These are phyloP conservation scores for Gynandropsis gynandra DNA, from an alignment of 345 rosid genomes.

Conservation along the genomic window DNA sequence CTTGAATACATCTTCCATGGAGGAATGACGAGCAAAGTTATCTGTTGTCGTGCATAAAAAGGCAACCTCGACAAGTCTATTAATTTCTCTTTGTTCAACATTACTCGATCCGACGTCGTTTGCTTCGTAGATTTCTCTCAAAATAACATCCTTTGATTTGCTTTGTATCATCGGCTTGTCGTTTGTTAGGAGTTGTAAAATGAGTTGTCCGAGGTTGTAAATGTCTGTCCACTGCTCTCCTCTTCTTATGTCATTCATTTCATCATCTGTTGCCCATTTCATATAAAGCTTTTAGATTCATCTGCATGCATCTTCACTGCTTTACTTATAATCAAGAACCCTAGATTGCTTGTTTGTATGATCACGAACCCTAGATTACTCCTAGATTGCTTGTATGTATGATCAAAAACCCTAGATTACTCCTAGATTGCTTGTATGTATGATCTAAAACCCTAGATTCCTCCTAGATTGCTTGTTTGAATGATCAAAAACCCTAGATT, in stretches of 20 bases:
- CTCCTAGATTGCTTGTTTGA: no score
- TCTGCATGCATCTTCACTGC: no score
- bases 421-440: no score
- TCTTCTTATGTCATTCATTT: slow-evolving; percentile 29
- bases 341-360: no score
- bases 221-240: slow-evolving; percentile 50
- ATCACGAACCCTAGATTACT: no score
- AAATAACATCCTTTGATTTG: slow-evolving; percentile 53
- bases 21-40: slow-evolving; percentile 45
- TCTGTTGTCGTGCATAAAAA: slow-evolving; percentile 56
- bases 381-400: no score
- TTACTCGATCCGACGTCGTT: slow-evolving; percentile 34
- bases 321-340: no score
- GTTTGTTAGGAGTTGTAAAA: slow-evolving; percentile 58
- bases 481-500: no score
- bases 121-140: slow-evolving; percentile 45
- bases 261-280: slow-evolving; percentile 42
- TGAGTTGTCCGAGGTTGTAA: slow-evolving; percentile 66
- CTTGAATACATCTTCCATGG: slow-evolving; percentile 61
- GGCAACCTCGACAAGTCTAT: slow-evolving; percentile 56
- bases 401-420: no score
- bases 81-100: slow-evolving; percentile 42
- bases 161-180: slow-evolving; percentile 47
- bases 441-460: no score
- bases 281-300: no score